These are phyloP conservation scores for Trichodelitschia bisporula DNA, from an alignment of 495 filamentous ascomycete species.

Conservation along the genomic window DNA sequence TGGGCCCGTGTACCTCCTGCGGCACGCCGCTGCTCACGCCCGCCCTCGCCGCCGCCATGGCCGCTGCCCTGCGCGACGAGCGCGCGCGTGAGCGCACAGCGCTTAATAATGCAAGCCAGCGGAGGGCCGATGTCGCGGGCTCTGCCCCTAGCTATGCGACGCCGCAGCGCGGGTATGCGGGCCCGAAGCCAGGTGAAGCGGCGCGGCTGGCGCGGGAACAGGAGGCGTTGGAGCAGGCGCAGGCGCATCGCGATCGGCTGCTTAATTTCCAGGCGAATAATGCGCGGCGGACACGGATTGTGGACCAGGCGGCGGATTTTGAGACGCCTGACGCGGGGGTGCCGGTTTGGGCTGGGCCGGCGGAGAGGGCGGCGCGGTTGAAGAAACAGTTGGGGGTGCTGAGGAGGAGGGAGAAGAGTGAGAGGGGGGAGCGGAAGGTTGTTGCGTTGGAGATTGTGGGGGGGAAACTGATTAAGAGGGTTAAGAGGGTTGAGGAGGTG, in stretches of 20 bases:
- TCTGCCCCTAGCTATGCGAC: slow-evolving; percentile 9
- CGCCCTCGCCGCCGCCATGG: slow-evolving; percentile 58
- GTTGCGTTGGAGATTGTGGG: no score
- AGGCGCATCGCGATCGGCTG: slow-evolving; percentile 61
- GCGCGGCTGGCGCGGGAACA: slow-evolving; percentile 14
- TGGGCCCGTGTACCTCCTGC: slow-evolving; percentile 92
- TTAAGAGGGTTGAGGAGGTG: slow-evolving; percentile 13
- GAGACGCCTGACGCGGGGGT: slow-evolving; percentile 43
- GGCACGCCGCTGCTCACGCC: slow-evolving; percentile 40
- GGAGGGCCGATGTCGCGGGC: slow-evolving; percentile 32
- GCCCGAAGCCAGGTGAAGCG: slow-evolving; percentile 4
- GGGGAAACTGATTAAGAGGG: slow-evolving; percentile 21
- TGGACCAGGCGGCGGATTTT: slow-evolving; percentile 87
- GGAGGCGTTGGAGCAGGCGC: slow-evolving; percentile 25
- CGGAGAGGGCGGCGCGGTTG: slow-evolving; percentile 64
- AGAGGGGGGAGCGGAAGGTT: slow-evolving; percentile 16
- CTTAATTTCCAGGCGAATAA: slow-evolving; percentile 74
- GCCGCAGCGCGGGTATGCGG: slow-evolving; percentile 15
- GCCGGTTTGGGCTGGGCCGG: slow-evolving; percentile 71
- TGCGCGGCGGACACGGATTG: slow-evolving; percentile 61
- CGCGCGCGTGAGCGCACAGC: slow-evolving; percentile 66
- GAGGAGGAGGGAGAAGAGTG: slow-evolving; percentile 40
- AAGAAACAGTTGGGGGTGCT: slow-evolving; percentile 80
- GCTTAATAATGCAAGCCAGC: slow-evolving; percentile 41
- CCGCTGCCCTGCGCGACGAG: slow-evolving; percentile 64